Evolutionary conservation across 1,139 yeast species (phyloP).

Genomic region (Yamadazyma blattariae): DNA sequence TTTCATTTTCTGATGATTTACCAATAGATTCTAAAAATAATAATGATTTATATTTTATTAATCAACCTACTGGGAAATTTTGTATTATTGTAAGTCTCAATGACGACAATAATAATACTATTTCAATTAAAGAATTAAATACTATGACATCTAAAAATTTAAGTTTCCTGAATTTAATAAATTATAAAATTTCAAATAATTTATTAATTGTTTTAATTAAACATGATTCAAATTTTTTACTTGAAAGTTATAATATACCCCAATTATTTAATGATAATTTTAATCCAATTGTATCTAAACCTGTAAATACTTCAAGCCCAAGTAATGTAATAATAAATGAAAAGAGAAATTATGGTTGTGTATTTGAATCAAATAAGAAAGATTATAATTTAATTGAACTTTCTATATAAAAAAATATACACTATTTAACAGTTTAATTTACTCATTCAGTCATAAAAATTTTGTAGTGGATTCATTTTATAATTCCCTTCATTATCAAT

Average conservation of each 20-base stretch:
- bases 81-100: too few species aligned
- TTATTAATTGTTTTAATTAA: slow-evolving; percentile 2
- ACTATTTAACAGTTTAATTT: slow-evolving; percentile 1
- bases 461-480: slow-evolving; percentile 1
- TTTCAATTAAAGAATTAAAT: too few species aligned
- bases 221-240: background rate
- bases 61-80: too few species aligned
- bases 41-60: slow-evolving; percentile 1
- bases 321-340: slow-evolving; percentile 9
- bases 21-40: too few species aligned
- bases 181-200: slow-evolving; percentile 3
- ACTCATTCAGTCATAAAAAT: background rate
- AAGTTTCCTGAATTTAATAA: slow-evolving; percentile 1
- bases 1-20: background rate
- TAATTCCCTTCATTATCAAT: slow-evolving; percentile 12
- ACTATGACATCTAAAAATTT: too few species aligned
- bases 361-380: slow-evolving; percentile 37
- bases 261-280: background rate
- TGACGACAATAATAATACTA: too few species aligned
- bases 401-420: too few species aligned
- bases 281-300: background rate
- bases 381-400: slow-evolving; percentile 33
- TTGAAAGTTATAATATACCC: slow-evolving; percentile 2
- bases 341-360: slow-evolving; percentile 27
- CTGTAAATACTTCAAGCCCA: slow-evolving; percentile 3